Evolutionary conservation across 768 basidiomycete genomes (phyloP).

Genomic region (Filobasidium wieringae): DNA sequence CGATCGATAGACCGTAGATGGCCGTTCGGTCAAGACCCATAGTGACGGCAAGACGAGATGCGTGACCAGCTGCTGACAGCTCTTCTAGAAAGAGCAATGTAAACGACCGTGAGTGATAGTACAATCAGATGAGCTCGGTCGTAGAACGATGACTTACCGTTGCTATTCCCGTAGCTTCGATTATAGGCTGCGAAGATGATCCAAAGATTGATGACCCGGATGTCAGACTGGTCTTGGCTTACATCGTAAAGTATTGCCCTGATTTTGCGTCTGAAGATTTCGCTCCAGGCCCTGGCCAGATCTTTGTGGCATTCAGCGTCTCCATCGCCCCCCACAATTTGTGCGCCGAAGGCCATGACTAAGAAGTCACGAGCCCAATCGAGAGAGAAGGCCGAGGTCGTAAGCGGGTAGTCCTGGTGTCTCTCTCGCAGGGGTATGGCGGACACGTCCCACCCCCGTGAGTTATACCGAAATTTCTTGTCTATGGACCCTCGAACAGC

Average conservation of each 20-base stretch:
- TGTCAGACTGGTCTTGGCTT: neutral
- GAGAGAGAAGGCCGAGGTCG: neutral
- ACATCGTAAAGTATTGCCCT: neutral
- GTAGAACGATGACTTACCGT: conserved; percentile 1
- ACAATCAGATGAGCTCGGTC: too few relatives aligned
- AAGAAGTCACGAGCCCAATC: conserved; percentile 3
- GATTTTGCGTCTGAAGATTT: neutral
- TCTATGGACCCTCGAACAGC: conserved; percentile 4
- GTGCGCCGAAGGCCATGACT: conserved; percentile 9
- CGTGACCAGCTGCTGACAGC: neutral
- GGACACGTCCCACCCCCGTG: neutral
- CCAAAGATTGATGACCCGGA: conserved; percentile 4
- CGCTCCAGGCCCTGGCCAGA: conserved; percentile 5
- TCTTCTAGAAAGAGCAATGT: neutral
- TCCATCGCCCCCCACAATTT: conserved; percentile 12
- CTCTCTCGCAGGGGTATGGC: neutral
- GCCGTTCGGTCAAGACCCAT: conserved; percentile 2
- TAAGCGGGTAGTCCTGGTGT: neutral
- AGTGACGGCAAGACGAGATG: neutral
- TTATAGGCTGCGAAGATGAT: neutral
- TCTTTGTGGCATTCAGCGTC: conserved; percentile 12
- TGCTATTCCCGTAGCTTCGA: conserved; percentile 7
- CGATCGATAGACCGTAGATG: neutral
- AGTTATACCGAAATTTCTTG: neutral
- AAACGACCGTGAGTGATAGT: neutral